Base-by-base conservation (phyloP, 75 land plant species). In the Pinus tabuliformis region DNA sequence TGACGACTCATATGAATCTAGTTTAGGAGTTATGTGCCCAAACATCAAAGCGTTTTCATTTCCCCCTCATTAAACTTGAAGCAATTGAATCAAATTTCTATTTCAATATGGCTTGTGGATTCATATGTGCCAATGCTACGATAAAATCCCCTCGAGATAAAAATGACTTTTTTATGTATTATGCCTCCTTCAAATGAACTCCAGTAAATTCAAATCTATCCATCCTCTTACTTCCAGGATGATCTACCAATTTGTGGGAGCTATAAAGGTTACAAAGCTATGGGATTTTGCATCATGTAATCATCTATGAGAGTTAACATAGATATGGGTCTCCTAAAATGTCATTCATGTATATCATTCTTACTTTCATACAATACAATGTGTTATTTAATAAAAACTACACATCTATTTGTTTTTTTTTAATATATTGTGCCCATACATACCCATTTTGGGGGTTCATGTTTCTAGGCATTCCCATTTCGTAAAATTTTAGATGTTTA, bases 201-300 rank as follows among this genome's bases (percentile, higher is more conserved):
- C 99, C 99, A 5, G 91, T 90, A 30, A 84, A 97, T 78, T 95
- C 99, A 18, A 97, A 88, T 77, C 88, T 91, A 60, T 91, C 97
- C 14, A 94, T 89, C 71, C 97, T 83, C 73, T 96, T 95, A 79
- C 99, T 96, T 49, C 97, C 95, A 56, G 99, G 97, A 77, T 94
- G 97, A 73, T 96, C 97, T 16, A 96, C 97, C 70, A 96, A 82
- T 76, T 94, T 91, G 15, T 91, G 86, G 77, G 86, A 90, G 56
- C 99, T 91, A 56, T 82, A 88, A 39, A 89, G 74, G 8, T 75
- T 74, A 58, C 68, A 76, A 26, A 26, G 26, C 26, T 26, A 26
- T 0, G 26, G 26, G 26, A 26, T 26, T 26, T 26, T 26, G 26
- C 26, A 26, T 26, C 0, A 26, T 26, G 0, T 26, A 26, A 26